Base-by-base conservation (phyloP, 495 filamentous ascomycete species). In the Xylaria scruposa region DNA sequence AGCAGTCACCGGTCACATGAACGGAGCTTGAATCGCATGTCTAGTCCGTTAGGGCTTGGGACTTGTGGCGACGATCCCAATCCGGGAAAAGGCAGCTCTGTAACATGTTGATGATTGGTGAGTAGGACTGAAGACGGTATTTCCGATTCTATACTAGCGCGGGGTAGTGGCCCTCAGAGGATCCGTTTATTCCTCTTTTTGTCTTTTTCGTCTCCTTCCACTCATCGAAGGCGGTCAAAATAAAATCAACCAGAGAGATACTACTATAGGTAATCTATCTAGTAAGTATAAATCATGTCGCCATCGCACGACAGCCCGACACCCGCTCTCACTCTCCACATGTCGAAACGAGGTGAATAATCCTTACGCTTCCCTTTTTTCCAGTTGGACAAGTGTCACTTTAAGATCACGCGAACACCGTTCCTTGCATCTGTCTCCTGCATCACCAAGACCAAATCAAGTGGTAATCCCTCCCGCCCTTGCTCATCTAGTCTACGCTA, bases 301-400 rank as follows among this genome's bases (percentile, higher is more conserved):
- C 70, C 70, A 71, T 71, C 70, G 70, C 70, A 71, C 70, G 70
- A 71, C 70, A 71, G 70, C 70, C 70, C 70, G 70, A 71, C 70
- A 66, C 36, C 70, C 70, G 70, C 40, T 10, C 58, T 66, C 13
- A 56, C 60, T 47, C 70, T 54, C 24, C 49, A 33, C 70, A 71
- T 56, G 40, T 58, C 59, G 33, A 58, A 19, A 71, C 62, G 40
- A 46, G 58, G 42, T 70, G 44, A 70, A 53, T 38, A 51, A 38
- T 47, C 40, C 17, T 51, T 51, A 21, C 68, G 24, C 58, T 64
- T 17, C 24, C 19, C 53, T 29, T 62, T 29, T 64, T 5, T 21
- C 19, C 29, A 53, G 65, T 12, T 51, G 59, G 68, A 56, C 58
- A 63, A 46, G 60, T 64, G 68, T 62, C 68, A 56, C 51, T 17